A percentile compares a stretch with the other conserved stretches of the same genome.
Evolutionary conservation across 306 rosid genomes (phyloP).

Genomic region (Canavalia gladiata): DNA sequence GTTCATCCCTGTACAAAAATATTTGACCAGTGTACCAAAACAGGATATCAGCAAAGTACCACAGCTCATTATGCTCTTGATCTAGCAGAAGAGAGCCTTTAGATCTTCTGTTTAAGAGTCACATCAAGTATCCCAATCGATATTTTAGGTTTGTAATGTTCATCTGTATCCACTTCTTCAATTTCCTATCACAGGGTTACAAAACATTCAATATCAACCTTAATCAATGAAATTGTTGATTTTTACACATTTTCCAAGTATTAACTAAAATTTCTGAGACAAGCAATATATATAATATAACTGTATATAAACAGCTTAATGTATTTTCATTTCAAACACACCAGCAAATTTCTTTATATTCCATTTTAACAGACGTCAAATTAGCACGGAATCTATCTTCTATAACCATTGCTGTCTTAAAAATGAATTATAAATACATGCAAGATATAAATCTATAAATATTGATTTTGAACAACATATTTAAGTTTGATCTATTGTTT

Average conservation of each 20-base stretch:
- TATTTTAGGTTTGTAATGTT: slow-evolving; percentile 84
- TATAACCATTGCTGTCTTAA: background rate
- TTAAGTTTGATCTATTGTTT: background rate
- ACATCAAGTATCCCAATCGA: slow-evolving; percentile 72
- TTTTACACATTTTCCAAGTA: background rate
- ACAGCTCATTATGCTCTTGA: slow-evolving; percentile 36
- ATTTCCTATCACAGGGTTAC: slow-evolving; percentile 59
- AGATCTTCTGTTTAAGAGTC: slow-evolving; percentile 69
- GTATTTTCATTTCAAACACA: slow-evolving; percentile 6
- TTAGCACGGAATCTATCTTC: background rate
- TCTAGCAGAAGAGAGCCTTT: slow-evolving; percentile 38
- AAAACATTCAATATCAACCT: slow-evolving; percentile 40
- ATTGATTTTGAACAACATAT: slow-evolving; percentile 16
- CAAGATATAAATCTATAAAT: background rate
- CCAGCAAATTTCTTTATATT: background rate
- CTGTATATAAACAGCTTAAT: slow-evolving; percentile 4
- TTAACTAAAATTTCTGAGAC: slow-evolving; percentile 2
- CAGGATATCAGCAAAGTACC: slow-evolving; percentile 31
- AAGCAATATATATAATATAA: slow-evolving; percentile 8
- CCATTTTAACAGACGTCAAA: background rate
- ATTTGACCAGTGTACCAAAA: slow-evolving; percentile 39
- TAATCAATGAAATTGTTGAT: slow-evolving; percentile 14
- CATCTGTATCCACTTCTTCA: slow-evolving; percentile 98
- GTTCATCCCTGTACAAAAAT: slow-evolving; percentile 41
- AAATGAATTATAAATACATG: slow-evolving; percentile 10